Base-by-base conservation (phyloP, 1,284 basidiomycete genomes). In the Irpex sp. region DNA sequence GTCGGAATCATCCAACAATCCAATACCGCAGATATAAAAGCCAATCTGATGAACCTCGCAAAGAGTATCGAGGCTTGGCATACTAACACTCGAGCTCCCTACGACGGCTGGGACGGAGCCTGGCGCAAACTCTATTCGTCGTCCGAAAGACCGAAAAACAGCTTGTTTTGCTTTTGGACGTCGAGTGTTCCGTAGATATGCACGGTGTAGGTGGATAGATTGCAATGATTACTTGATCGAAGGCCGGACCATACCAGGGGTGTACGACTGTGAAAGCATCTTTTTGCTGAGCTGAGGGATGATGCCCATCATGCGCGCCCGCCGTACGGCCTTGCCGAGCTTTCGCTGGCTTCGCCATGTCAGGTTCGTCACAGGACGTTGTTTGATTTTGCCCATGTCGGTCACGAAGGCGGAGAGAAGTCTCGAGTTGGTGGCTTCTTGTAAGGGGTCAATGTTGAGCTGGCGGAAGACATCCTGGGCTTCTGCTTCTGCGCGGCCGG, bases 291-390 rank as follows among this genome's bases (percentile, higher is more conserved):
- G 82, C 51, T 85, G 72, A 3, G 93, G 91, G 65, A 98, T 85
- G 64, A 96, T 74, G 55, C 96, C 96, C 91, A 98, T 96, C 81
- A 90, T 92, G 76, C 93, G 93, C 60, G 97, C 93, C 61, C 97
- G 83, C 62, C 93, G 86, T 63, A 98, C 91, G 46, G 96, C 93
- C 77, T 96, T 96, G 55, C 88, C 92, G 3, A 98, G 71, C 66
- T 82, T 81, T 53, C 94, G 82, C 76, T 98, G 96, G 66, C 81
- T 92, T 75, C 87, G 89, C 76, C 88, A 85, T 4, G 95, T 95
- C 58, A 98, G 80, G 0, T 83, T 81, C 0, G 94, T 97, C 60
- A 84, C 73, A 7, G 83, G 83, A 51, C 97, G 83, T 13, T 79
- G 76, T 67, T 83, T 81, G 68, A 98, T 93, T 80, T 91, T 94